Conservation (phyloP, 805 yeast genomes). For the Wickerhamomyces pijperi region DNA sequence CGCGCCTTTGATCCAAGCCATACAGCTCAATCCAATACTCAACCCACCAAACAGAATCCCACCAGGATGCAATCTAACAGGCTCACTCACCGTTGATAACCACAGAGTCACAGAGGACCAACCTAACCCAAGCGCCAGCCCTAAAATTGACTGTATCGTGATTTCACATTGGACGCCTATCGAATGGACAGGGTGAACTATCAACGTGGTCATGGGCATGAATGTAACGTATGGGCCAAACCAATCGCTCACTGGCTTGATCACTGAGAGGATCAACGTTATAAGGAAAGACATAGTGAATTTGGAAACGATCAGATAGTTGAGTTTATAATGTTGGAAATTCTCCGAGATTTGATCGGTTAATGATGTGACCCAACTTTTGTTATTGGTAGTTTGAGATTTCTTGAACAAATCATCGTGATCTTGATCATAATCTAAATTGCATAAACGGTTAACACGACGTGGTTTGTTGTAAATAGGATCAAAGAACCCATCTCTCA, state of each 20-base stretch:
- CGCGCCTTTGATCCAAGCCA: conserved; percentile 31
- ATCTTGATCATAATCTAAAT: too few relatives aligned
- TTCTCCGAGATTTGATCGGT: not conserved
- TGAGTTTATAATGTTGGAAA: conserved; percentile 1
- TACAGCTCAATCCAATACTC: conserved; percentile 24
- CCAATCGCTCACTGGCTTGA: conserved; percentile 28
- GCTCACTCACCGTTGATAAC: conserved; percentile 28
- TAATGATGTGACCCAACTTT: too few relatives aligned
- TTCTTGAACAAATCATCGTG: not conserved
- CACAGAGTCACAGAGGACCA: conserved; percentile 33
- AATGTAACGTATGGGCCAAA: conserved; percentile 30
- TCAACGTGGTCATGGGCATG: conserved; percentile 28
- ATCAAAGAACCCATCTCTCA: conserved; percentile 38
- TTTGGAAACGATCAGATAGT: conserved; percentile 6
- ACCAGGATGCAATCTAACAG: conserved; percentile 31
- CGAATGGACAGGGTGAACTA: conserved; percentile 37
- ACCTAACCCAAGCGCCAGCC: conserved; percentile 30
- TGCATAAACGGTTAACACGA: too few relatives aligned
- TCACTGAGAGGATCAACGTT: conserved; percentile 27
- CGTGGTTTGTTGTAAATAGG: conserved; percentile 27
- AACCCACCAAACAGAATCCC: conserved; percentile 33
- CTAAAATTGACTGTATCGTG: conserved; percentile 27
- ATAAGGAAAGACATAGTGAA: conserved; percentile 26
- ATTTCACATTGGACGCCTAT: conserved; percentile 37
- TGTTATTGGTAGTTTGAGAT: too few relatives aligned